These are phyloP conservation scores for Trichosporon sp. DNA, from an alignment of 1,284 basidiomycete genomes.

Conservation along the genomic window DNA sequence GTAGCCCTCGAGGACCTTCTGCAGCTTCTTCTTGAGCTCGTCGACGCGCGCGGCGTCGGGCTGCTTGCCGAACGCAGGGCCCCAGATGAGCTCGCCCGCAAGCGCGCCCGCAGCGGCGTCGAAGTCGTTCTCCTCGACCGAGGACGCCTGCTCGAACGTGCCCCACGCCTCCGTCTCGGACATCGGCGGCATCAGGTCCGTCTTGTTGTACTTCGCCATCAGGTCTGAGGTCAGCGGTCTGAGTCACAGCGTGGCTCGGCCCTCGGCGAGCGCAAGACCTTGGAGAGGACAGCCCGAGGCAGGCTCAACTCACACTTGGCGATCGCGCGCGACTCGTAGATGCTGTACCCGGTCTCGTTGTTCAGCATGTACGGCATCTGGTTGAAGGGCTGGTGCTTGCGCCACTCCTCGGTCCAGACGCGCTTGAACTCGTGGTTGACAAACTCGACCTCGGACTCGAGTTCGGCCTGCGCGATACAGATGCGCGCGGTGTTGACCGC, in stretches of 20 bases:
- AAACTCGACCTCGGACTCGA: slow-evolving; percentile 27
- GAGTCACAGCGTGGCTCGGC: not conserved
- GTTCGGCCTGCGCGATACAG: not conserved
- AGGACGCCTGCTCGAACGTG: slow-evolving; percentile 58
- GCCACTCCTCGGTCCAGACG: slow-evolving; percentile 54
- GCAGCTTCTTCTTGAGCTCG: slow-evolving; percentile 39
- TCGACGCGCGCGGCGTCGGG: slow-evolving; percentile 45
- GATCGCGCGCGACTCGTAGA: slow-evolving; percentile 59
- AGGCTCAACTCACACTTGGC: slow-evolving; percentile 52
- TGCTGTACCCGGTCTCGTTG: slow-evolving; percentile 24
- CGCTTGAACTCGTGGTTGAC: slow-evolving; percentile 37
- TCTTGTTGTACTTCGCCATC: slow-evolving; percentile 20
- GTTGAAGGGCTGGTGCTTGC: slow-evolving; percentile 60
- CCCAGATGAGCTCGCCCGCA: slow-evolving; percentile 52
- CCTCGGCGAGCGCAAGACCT: slow-evolving; percentile 1
- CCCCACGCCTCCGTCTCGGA: slow-evolving; percentile 50
- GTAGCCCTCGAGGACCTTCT: slow-evolving; percentile 54
- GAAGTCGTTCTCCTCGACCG: slow-evolving; percentile 56
- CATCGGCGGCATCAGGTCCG: slow-evolving; percentile 32
- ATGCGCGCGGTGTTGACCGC: not conserved
- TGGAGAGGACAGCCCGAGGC: slow-evolving; percentile 45
- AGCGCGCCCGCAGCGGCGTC: slow-evolving; percentile 52
- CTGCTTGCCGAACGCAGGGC: slow-evolving; percentile 18
- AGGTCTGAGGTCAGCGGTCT: slow-evolving; percentile 24
- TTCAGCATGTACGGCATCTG: slow-evolving; percentile 60